Evolutionary conservation across 2,329 filamentous ascomycete genomes (phyloP).

Genomic region (Oidium heveae): DNA sequence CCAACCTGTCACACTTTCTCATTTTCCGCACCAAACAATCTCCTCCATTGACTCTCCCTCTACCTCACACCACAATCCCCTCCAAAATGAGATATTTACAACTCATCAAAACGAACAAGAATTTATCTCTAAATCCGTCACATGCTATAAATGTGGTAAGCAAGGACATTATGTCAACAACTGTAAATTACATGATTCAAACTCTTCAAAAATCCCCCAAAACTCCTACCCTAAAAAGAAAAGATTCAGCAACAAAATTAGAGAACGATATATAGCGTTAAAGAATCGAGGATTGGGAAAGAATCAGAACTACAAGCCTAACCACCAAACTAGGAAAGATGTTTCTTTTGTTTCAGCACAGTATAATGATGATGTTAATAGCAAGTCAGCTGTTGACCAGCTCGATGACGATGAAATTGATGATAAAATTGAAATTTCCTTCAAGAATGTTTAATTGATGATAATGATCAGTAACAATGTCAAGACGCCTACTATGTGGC

Average conservation of each 20-base stretch:
- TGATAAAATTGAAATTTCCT: not conserved
- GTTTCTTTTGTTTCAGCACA: not conserved
- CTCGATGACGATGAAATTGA: not conserved
- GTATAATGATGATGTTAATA: not conserved
- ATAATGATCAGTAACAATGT: not conserved
- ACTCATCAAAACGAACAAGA: no score
- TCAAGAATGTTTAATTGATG: not conserved
- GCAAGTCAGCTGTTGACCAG: not conserved
- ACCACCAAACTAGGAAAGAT: not conserved
- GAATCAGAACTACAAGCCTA: not conserved
- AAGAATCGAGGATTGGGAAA: not conserved
- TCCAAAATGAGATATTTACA: no score
- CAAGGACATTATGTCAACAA: not conserved
- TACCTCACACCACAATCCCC: no score
- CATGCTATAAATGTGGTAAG: not conserved
- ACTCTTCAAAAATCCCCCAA: not conserved
- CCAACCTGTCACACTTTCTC: no score
- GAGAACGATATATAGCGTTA: not conserved
- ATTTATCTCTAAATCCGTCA: no score
- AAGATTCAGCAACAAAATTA: not conserved
- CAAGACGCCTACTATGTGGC: not conserved
- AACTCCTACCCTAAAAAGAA: not conserved
- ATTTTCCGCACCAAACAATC: no score
- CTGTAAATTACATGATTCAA: not conserved
- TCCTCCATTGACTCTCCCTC: no score